Conservation (phyloP, 1,139 yeast genomes). For the Suhomyces bribrorum region DNA sequence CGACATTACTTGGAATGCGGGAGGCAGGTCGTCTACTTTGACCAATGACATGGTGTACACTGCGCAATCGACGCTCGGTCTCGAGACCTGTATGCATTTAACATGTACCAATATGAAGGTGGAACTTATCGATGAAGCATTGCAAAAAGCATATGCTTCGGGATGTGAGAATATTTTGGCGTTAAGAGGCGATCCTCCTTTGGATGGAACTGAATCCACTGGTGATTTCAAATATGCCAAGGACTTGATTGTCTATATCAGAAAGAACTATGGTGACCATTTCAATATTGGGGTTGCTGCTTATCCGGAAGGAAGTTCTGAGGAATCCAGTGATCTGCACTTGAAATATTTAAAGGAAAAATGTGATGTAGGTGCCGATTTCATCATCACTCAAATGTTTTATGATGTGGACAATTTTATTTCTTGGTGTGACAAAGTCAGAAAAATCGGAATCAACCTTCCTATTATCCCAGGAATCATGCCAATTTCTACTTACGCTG, state of each 20-base stretch:
- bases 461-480: slow-evolving; percentile 97
- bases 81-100: slow-evolving; percentile 97
- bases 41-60: slow-evolving; percentile 92
- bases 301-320: slow-evolving; percentile 80
- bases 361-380: slow-evolving; percentile 90
- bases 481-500: slow-evolving; percentile 95
- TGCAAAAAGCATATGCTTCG: slow-evolving; percentile 79
- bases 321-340: slow-evolving; percentile 56
- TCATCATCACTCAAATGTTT: slow-evolving; percentile 88
- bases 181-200: slow-evolving; percentile 75
- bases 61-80: slow-evolving; percentile 87
- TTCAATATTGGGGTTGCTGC: slow-evolving; percentile 77
- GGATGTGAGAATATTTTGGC: slow-evolving; percentile 95
- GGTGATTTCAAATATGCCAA: slow-evolving; percentile 78
- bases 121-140: slow-evolving; percentile 78
- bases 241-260: slow-evolving; percentile 59
- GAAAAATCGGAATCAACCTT: slow-evolving; percentile 72
- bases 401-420: slow-evolving; percentile 88
- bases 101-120: slow-evolving; percentile 96
- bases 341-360: slow-evolving; percentile 77
- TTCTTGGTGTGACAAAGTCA: slow-evolving; percentile 72
- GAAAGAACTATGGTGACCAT: slow-evolving; percentile 57
- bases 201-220: slow-evolving; percentile 64
- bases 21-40: slow-evolving; percentile 78
- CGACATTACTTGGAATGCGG: slow-evolving; percentile 98